A percentile compares a stretch with the other conserved stretches of the same genome.
Evolutionary conservation across 2,329 filamentous ascomycete species (phyloP).

Genomic region (Ophiostoma populinum): DNA sequence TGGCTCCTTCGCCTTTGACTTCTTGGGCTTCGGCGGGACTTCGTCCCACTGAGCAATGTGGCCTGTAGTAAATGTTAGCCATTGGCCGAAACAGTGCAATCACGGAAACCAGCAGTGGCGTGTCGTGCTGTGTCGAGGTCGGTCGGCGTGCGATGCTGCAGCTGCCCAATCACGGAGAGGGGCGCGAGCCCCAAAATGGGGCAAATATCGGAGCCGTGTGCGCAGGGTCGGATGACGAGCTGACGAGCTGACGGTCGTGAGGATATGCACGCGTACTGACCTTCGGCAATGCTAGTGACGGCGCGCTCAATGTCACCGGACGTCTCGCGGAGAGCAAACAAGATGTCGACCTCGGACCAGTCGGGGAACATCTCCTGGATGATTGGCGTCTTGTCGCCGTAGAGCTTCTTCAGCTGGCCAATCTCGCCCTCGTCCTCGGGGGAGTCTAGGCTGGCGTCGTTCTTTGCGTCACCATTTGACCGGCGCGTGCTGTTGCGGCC

Average conservation of each 20-base stretch:
- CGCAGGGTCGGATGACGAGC: too few relatives aligned
- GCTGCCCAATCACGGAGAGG: too few relatives aligned
- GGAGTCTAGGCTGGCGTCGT: conserved; percentile 40
- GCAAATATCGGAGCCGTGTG: too few relatives aligned
- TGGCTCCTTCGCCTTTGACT: conserved; percentile 54
- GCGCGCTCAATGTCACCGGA: conserved; percentile 60
- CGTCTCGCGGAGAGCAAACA: conserved; percentile 82
- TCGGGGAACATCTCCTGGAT: conserved; percentile 88
- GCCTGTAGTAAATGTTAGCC: conserved; percentile 27
- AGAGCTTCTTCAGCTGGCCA: conserved; percentile 80
- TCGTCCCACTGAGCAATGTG: conserved; percentile 71
- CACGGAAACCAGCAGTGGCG: too few relatives aligned
- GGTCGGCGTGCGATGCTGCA: too few relatives aligned
- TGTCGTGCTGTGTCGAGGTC: too few relatives aligned
- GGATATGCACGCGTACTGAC: too few relatives aligned
- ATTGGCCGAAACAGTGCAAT: not conserved
- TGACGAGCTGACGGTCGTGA: too few relatives aligned
- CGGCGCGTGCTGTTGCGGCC: conserved; percentile 54
- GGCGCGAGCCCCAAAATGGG: too few relatives aligned
- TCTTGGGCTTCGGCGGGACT: conserved; percentile 59
- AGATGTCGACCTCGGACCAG: conserved; percentile 89
- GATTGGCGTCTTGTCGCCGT: conserved; percentile 58
- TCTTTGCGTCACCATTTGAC: conserved; percentile 52
- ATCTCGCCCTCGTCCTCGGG: conserved; percentile 76
- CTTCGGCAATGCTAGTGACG: conserved; percentile 65